Base-by-base conservation (phyloP, 768 basidiomycete genomes). In the Suillus paluster region DNA sequence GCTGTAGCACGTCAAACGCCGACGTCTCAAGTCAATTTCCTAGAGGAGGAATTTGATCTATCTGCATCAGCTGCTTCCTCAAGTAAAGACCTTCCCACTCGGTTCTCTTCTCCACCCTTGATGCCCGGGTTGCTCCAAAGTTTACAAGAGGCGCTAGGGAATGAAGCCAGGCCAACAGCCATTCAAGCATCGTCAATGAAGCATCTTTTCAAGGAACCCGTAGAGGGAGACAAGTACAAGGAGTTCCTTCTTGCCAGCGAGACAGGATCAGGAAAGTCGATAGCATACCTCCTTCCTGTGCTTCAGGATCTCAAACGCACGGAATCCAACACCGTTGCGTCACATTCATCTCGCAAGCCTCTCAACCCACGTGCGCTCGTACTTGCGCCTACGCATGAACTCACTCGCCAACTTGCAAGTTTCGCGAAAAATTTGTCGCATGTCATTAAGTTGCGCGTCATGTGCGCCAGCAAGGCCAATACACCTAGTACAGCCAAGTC, bases 201-300 rank as follows among this genome's bases (percentile, higher is more conserved):
- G 64, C 86, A 88, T 75, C 73, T 93, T 17, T 72, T 92, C 57
- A 74, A 77, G 7, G 59, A 54, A 53, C 56, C 68, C 25, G 57
- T 63, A 38, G 34, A 48, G 19, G 67, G 57, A 39, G 41, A 64
- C 12, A 67, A 58, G 30, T 65, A 62, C 68, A 74, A 62, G 50
- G 79, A 86, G 53, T 88, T 83, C 65, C 83, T 97, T 7, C 81
- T 97, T 1, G 95, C 93, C 0, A 89, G 91, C 0, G 94, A 96
- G 74, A 97, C 94, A 0, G 95, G 95, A 17, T 94, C 93, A 0
- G 95, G 94, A 1, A 97, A 97, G 77, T 94, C 91, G 2, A 84
- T 96, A 33, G 95, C 95, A 1, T 97, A 95, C 73, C 83, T 96
- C 46, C 82, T 96, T 6, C 95, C 95, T 0, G 74, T 96, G 58